Conservation (phyloP, 2,329 filamentous ascomycete species). For the Trichoderma simmonsii region DNA sequence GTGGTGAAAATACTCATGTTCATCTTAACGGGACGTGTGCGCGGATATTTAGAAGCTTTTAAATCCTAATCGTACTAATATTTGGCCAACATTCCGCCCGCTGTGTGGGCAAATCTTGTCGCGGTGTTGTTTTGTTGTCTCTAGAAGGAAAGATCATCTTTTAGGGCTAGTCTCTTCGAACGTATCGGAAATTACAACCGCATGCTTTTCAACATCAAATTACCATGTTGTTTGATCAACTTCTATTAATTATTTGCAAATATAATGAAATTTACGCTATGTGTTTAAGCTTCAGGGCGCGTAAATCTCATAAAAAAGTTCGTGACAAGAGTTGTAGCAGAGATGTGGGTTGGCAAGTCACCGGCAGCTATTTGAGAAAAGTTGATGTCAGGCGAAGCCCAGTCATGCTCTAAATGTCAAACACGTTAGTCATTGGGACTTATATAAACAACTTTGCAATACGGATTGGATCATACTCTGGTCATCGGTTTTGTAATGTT, state of each 20-base stretch:
- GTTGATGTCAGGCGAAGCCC: constrained; percentile 45
- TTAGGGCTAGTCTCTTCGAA: background rate
- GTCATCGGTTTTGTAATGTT: constrained; percentile 44
- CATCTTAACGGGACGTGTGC: background rate
- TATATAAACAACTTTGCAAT: background rate
- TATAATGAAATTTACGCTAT: background rate
- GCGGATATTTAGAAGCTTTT: background rate
- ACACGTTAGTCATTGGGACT: background rate
- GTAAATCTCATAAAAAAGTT: constrained; percentile 42
- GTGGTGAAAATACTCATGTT: background rate
- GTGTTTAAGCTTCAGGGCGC: constrained; percentile 2
- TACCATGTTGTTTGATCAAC: background rate
- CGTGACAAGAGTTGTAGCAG: constrained; percentile 43
- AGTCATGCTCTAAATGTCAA: constrained; percentile 35
- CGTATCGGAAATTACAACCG: background rate
- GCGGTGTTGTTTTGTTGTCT: background rate
- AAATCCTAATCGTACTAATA: background rate
- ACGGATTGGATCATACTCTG: constrained; percentile 29
- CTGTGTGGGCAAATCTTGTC: background rate
- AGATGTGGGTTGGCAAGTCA: constrained; percentile 40
- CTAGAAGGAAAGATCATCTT: background rate
- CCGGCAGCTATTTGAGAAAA: constrained; percentile 41
- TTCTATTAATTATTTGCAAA: rapidly evolving
- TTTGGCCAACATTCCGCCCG: background rate
- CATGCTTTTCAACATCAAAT: background rate